A percentile compares a stretch with the other conserved stretches of the same genome.
Conservation (phyloP, 2,329 filamentous ascomycete species). For the Ophiostoma montium region DNA sequence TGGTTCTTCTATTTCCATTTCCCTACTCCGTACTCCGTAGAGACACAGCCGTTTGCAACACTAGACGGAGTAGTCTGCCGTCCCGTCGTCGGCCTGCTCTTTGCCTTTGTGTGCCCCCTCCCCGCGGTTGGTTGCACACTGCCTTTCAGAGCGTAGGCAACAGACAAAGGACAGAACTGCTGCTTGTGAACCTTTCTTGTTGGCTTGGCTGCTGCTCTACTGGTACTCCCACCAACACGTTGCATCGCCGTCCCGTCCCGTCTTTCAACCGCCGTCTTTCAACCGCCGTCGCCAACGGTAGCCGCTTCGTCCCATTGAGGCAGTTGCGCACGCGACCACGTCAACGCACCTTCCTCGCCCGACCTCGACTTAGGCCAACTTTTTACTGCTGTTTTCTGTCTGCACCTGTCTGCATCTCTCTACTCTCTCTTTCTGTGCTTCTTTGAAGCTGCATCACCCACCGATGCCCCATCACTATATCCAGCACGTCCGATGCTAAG, state of each 20-base stretch:
- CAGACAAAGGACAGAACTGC: no score
- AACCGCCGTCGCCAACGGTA: not conserved
- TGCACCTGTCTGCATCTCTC: not conserved
- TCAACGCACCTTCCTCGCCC: not conserved
- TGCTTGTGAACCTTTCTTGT: no score
- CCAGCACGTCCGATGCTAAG: no score
- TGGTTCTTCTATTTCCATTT: not conserved
- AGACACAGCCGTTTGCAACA: not conserved
- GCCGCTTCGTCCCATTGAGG: not conserved
- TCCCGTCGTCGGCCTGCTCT: no score
- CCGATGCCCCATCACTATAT: no score
- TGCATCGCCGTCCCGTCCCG: not conserved
- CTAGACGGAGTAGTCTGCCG: no score
- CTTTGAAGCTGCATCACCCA: no score
- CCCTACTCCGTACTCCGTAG: not conserved
- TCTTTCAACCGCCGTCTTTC: not conserved
- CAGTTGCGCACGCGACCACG: slow-evolving; percentile 5
- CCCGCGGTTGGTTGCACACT: no score
- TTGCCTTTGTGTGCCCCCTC: not conserved
- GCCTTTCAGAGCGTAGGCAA: no score
- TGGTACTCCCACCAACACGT: not conserved
- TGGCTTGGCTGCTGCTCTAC: not conserved
- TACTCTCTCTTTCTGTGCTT: not conserved
- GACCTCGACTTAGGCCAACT: no score
- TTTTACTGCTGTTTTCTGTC: not conserved